Base-by-base conservation (phyloP, 2,329 filamentous ascomycete genomes). In the Curvularia lunata region DNA sequence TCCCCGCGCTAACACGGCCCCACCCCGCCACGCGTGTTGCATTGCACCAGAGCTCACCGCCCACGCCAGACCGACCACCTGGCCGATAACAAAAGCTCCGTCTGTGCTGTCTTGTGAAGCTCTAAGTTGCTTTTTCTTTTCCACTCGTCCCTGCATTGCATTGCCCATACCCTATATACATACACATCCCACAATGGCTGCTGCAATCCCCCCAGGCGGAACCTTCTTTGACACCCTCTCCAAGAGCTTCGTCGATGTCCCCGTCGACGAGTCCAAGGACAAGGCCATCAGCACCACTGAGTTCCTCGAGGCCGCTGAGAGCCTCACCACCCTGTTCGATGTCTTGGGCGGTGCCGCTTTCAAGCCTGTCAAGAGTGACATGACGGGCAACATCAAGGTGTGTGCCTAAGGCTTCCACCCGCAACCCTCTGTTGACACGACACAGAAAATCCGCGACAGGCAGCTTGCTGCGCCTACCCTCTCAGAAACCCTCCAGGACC, bases 231-330 rank as follows among this genome's bases (percentile, higher is more conserved):
- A 96, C 76, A 91, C 88, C 69, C 84, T 96, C 79, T 90, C 91
- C 82, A 85, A 85, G 76, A 94, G 90, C 70, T 99, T 97, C 81
- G 83, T 85, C 64, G 86, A 94, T 69, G 94, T 98, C 53, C 88
- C 91, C 13, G 79, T 97, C 69, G 86, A 92, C 70, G 82, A 84
- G 61, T 83, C 84, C 67, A 89, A 91, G 67, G 88, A 87, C 79
- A 89, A 92, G 81, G 90, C 88, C 60, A 88, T 98, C 72, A 81
- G 86, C 53, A 98, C 95, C 46, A 86, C 85, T 56, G 87, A 96
- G 77, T 99, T 98, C 80, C 89, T 98, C 64, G 91, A 96, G 66
- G 95, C 95, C 56, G 86, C 92, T 52, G 92, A 97, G 84, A 88
- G 91, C 55, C 81, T 98, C 77, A 90, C 90, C 52, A 90, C 87